Conservation (phyloP, 2,329 filamentous ascomycete species). For the Knufia petricola region DNA sequence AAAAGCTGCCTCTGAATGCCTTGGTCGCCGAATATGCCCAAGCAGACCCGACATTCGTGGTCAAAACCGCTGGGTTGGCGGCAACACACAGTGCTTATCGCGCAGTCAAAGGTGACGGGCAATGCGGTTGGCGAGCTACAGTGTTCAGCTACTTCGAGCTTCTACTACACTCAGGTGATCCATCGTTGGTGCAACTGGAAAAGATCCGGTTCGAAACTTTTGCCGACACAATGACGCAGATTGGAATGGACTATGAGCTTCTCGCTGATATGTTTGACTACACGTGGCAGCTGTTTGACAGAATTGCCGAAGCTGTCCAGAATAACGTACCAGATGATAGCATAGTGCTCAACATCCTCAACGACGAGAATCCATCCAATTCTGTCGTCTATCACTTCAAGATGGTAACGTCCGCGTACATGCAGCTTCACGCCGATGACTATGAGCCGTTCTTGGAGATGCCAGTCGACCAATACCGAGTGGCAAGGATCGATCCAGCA, state of each 20-base stretch:
- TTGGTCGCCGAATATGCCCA: constrained; percentile 81
- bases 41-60: constrained; percentile 72
- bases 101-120: constrained; percentile 81
- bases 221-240: constrained; percentile 57
- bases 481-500: constrained; percentile 60
- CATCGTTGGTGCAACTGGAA: constrained; percentile 58
- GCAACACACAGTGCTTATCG: constrained; percentile 81
- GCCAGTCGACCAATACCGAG: constrained; percentile 59
- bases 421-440: constrained; percentile 61
- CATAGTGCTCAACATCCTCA: constrained; percentile 61
- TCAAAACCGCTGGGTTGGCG: constrained; percentile 80
- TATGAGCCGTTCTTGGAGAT: constrained; percentile 65
- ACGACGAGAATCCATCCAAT: constrained; percentile 56
- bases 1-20: constrained; percentile 55
- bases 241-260: constrained; percentile 59
- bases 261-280: constrained; percentile 79
- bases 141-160: constrained; percentile 90
- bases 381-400: constrained; percentile 76
- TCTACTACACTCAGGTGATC: constrained; percentile 59
- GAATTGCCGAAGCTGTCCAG: constrained; percentile 50
- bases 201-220: constrained; percentile 61
- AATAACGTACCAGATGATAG: constrained; percentile 46
- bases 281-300: constrained; percentile 57
- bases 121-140: constrained; percentile 97
- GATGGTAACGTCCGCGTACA: constrained; percentile 72